Evolutionary conservation across 1,139 yeast species (phyloP), one percentile per base, ranked within the genome.

Genomic region (Yamadazyma spencermartinsiae): DNA sequence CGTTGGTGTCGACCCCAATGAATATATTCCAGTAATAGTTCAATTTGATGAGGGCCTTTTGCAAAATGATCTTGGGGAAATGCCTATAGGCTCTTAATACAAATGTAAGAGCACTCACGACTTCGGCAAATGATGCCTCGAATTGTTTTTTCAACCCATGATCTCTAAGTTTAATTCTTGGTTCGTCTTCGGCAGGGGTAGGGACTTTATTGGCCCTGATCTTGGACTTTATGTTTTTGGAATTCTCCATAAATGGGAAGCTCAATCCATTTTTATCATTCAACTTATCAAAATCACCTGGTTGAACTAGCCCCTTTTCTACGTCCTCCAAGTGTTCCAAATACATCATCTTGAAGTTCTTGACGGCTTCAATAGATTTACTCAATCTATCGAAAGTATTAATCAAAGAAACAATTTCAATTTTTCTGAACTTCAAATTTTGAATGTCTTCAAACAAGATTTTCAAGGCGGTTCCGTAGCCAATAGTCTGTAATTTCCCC

Each of bases 401-500:
- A 52, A 92, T 68, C 50, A 92, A 74, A 1, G 97, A 95, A 36
- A 90, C 94, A 42, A 94, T 66, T 63, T 92, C 99, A 43, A 87
- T 81, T 52, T 95, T 82, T 38, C 90, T 79, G 54, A 89, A 75
- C 40, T 71, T 68, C 44, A 69, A 58, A 29, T 70, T 63, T 33
- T 63, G 66, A 35, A 68, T 68, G 33, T 54, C 56, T 59, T 92
- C 98, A 57, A 92, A 88, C 44, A 92, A 68, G 18, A 90, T 76
- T 63, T 92, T 92, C 56, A 94, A 74, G 2, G 97, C 95, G 14
- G 98, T 92, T 17, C 98, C 98, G 60, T 92, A 92, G 18, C 98
- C 98, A 15, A 94, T 88, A 1, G 96, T 88, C 67, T 92, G 98
- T 19, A 92, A 77, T 62, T 94, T 92, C 13, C 98, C 98, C 98